Percentiles rank a stretch among this genome's conserved stretches.
Evolutionary conservation across 148 eudicot genomes (phyloP).

Genomic region (Pouteria glomerata): DNA sequence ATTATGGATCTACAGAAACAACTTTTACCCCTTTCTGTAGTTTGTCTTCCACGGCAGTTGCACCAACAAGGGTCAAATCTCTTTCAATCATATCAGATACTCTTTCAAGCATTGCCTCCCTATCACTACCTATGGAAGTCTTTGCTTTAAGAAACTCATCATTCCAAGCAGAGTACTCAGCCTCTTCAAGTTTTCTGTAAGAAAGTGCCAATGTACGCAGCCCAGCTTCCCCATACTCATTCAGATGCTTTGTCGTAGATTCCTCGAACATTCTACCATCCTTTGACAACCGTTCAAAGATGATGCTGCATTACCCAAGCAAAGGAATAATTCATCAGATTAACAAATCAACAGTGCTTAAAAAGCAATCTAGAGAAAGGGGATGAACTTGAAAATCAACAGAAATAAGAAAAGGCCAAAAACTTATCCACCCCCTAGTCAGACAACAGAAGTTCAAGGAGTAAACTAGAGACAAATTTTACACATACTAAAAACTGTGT

Average conservation of each 20-base stretch:
- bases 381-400: neutral
- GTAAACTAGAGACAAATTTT: neutral
- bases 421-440: neutral
- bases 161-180: slow-evolving; percentile 60
- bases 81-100: slow-evolving; percentile 66
- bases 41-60: slow-evolving; percentile 80
- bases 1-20: slow-evolving; percentile 4
- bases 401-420: neutral
- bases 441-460: neutral
- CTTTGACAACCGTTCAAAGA: slow-evolving; percentile 63
- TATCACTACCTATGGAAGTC: slow-evolving; percentile 57
- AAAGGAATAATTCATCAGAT: neutral
- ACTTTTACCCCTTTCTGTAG: slow-evolving; percentile 59
- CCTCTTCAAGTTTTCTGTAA: slow-evolving; percentile 55
- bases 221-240: slow-evolving; percentile 76
- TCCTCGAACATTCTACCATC: slow-evolving; percentile 49
- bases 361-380: neutral
- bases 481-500: neutral
- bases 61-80: slow-evolving; percentile 71
- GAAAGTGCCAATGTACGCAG: slow-evolving; percentile 73
- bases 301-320: slow-evolving; percentile 41
- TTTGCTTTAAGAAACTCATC: slow-evolving; percentile 62
- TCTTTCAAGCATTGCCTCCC: slow-evolving; percentile 60
- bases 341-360: neutral
- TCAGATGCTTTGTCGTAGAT: slow-evolving; percentile 57